Conservation (phyloP, 2,329 filamentous ascomycete species). For the Claviceps sp. region DNA sequence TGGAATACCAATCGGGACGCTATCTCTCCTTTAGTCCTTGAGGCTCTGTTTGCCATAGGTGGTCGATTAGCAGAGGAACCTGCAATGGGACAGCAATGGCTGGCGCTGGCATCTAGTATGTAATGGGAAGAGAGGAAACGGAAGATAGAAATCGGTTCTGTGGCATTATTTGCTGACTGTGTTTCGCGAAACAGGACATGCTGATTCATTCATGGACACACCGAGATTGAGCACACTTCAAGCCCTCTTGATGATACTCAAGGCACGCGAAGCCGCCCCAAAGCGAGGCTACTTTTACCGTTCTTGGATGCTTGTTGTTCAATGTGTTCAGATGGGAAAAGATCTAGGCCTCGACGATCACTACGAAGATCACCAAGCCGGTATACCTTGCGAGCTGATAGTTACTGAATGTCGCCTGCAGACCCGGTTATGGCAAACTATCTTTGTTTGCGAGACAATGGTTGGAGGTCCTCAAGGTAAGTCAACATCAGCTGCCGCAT, state of each 20-base stretch:
- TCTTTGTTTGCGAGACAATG: conserved; percentile 82
- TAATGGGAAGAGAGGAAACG: not conserved
- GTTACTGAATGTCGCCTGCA: conserved; percentile 69
- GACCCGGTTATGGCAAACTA: conserved; percentile 78
- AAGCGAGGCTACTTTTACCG: conserved; percentile 93
- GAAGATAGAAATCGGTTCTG: not conserved
- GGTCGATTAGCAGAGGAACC: conserved; percentile 74
- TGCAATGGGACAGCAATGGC: conserved; percentile 79
- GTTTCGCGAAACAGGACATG: conserved; percentile 49
- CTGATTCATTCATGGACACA: conserved; percentile 86
- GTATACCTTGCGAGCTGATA: conserved; percentile 54
- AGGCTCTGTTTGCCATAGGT: conserved; percentile 83
- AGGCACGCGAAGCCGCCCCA: conserved; percentile 81
- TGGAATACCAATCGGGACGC: conserved; percentile 74
- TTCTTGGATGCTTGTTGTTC: conserved; percentile 92
- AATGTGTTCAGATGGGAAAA: conserved; percentile 84
- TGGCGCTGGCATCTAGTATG: conserved; percentile 74
- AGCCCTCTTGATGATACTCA: conserved; percentile 73
- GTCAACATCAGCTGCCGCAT: not conserved
- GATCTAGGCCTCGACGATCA: conserved; percentile 86
- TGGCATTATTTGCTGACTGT: not conserved
- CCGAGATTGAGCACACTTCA: conserved; percentile 85
- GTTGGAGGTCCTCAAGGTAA: conserved; percentile 83
- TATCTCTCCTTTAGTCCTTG: conserved; percentile 78
- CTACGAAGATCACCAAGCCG: conserved; percentile 61